phyloP scores from a whole-genome alignment of 2,329 filamentous ascomycete genomes.

The Alternaria atra region DNA sequence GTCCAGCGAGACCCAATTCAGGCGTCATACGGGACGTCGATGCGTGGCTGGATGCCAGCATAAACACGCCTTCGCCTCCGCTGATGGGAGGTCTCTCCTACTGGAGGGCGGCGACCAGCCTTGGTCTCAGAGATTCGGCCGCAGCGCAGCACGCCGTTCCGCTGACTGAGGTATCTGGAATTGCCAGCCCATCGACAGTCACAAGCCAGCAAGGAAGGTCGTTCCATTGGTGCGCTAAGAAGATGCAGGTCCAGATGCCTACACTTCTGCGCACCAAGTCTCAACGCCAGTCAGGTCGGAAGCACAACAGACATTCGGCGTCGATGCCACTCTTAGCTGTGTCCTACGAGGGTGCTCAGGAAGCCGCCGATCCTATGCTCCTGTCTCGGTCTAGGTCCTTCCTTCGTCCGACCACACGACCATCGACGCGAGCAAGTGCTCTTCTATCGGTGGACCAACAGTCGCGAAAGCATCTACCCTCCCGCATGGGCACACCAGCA shows the following conservation, averaged over 20 bases:
- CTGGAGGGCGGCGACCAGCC: conserved; percentile 35
- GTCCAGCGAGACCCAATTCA: conserved; percentile 37
- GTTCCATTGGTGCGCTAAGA: conserved; percentile 40
- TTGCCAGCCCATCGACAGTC: conserved; percentile 24
- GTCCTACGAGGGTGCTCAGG: conserved; percentile 22
- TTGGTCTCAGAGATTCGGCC: conserved; percentile 12
- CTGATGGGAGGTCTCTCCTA: conserved; percentile 48
- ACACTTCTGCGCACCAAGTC: conserved; percentile 32
- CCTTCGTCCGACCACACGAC: conserved; percentile 8
- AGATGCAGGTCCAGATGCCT: conserved; percentile 43
- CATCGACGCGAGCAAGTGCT: conserved; percentile 10
- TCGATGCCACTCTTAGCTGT: conserved; percentile 37
- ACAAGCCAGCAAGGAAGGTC: conserved; percentile 33
- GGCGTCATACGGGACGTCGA: conserved; percentile 39
- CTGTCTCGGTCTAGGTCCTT: conserved; percentile 22
- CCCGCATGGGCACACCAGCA: conserved; percentile 19
- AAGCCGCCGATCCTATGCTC: conserved; percentile 12
- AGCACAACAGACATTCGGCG: conserved; percentile 33
- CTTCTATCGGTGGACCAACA: conserved; percentile 5
- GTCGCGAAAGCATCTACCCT: conserved; percentile 7
- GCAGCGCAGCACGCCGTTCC: conserved; percentile 42
- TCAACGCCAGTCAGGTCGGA: conserved; percentile 19
- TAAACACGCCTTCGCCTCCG: conserved; percentile 34
- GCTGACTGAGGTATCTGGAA: conserved; percentile 24
- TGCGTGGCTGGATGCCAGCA: conserved; percentile 46